Conservation (phyloP, 108 stramenopile species). For the Bacterosira constricta region DNA sequence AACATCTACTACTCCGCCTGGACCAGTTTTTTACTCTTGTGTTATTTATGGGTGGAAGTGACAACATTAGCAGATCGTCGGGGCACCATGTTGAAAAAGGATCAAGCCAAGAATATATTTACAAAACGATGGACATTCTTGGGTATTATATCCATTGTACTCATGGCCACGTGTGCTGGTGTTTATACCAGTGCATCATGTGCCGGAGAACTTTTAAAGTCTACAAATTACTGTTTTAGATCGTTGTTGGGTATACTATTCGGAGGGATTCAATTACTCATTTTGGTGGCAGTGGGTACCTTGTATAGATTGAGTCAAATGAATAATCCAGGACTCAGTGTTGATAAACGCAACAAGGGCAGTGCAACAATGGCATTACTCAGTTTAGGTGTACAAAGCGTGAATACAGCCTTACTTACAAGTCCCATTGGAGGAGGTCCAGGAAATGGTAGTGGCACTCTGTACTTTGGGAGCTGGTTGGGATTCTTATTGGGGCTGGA, state of each 20-base stretch:
- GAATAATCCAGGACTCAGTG: neutral
- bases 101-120: too few species aligned
- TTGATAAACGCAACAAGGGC: neutral
- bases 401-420: slow-evolving; percentile 24
- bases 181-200: slow-evolving; percentile 23
- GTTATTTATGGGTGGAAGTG: slow-evolving; percentile 26
- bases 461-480: slow-evolving; percentile 32
- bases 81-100: neutral
- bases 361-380: neutral
- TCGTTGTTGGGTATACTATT: slow-evolving; percentile 24
- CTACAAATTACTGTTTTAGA: slow-evolving; percentile 17
- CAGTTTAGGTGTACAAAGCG: slow-evolving; percentile 5
- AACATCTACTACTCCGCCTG: slow-evolving; percentile 42
- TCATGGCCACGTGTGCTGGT: slow-evolving; percentile 10
- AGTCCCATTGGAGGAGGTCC: slow-evolving; percentile 35
- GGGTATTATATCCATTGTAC: neutral
- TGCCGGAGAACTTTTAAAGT: slow-evolving; percentile 11
- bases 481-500: slow-evolving; percentile 35
- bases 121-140: slow-evolving; percentile 39
- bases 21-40: slow-evolving; percentile 14
- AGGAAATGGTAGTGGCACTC: slow-evolving; percentile 16
- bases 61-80: slow-evolving; percentile 5
- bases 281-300: slow-evolving; percentile 5
- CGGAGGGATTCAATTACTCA: slow-evolving; percentile 28
- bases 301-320: slow-evolving; percentile 19